Base-by-base conservation (phyloP, 2,329 filamentous ascomycete species). In the Ceratocystis huliohia region DNA sequence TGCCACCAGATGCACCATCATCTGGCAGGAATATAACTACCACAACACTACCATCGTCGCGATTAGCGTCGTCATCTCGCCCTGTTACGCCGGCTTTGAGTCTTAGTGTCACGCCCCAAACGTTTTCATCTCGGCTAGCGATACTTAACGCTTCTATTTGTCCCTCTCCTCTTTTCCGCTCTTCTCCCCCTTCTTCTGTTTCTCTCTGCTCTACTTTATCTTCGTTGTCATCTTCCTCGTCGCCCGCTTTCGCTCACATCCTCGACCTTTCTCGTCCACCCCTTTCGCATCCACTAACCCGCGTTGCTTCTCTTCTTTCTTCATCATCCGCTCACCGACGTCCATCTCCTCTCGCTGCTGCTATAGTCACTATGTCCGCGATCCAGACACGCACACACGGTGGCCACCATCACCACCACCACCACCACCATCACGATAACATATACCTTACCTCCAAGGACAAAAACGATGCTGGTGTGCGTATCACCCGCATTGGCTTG, bases 371-470 rank as follows among this genome's bases (percentile, higher is more conserved):
- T 25, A 64, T 46, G 56, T 53, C 64, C 48, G 48, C 46, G 37
- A 64, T 61, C 13, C 64, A 66, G 41, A 65, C 64, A 37, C 64
- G 64, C 46, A 30, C 59, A 15, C 64, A 66, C 20, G 56, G 67
- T 45, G 67, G 64, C 61, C 64, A 66, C 45, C 65, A 63, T 3
- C 66, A 67, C 30, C 71, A 73, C 71, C 78, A 79, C 68, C 85
- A 88, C 72, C 85, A 89, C 74, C 88, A 93, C 72, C 91, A 96
- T 76, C 88, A 89, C 70, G 94, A 99, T 76, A 91, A 94, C 63
- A 91, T 91, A 70, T 95, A 96, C 72, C 87, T 91, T 72, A 96
- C 96, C 73, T 99, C 94, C 64, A 82, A 91, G 70, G 88, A 90
- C 66, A 85, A 89, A 76, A 88, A 83, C 73, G 84, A 81, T 71